Evolutionary conservation across 495 filamentous ascomycete species (phyloP).

Genomic region (Neurospora sp.): DNA sequence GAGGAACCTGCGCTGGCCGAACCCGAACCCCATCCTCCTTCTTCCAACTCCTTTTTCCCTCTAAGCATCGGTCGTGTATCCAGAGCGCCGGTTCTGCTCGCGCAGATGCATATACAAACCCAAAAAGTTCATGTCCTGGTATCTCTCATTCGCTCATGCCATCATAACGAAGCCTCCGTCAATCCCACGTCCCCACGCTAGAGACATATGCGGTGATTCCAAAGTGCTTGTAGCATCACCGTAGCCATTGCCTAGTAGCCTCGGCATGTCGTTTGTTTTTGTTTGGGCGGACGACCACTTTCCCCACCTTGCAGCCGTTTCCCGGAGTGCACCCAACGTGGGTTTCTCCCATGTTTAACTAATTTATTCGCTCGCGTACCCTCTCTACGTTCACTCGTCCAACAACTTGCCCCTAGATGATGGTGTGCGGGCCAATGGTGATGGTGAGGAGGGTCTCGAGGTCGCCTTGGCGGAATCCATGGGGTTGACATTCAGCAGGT

Average conservation of each 20-base stretch:
- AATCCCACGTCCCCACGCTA: neutral
- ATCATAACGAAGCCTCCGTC: neutral
- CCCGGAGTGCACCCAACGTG: neutral
- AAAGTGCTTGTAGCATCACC: neutral
- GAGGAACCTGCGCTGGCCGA: neutral
- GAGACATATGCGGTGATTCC: neutral
- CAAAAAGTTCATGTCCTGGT: neutral
- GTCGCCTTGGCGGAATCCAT: slow-evolving; percentile 47
- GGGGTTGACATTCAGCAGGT: slow-evolving; percentile 23
- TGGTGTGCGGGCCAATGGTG: slow-evolving; percentile 44
- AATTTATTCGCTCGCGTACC: neutral
- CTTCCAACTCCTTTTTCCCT: neutral
- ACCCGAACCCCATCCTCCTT: neutral
- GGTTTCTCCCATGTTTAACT: neutral
- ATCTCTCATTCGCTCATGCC: neutral
- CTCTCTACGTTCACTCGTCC: slow-evolving; percentile 21
- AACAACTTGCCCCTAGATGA: slow-evolving; percentile 27
- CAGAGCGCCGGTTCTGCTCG: neutral
- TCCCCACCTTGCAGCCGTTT: neutral
- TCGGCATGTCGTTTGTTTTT: neutral
- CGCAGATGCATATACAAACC: neutral
- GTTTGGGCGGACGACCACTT: neutral
- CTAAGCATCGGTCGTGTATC: neutral
- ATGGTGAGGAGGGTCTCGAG: slow-evolving; percentile 58
- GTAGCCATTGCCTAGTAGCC: neutral